Percentiles rank a stretch among this genome's conserved stretches.
phyloP scores from a whole-genome alignment of 1,139 yeast species.

The Protomyces inundatus region DNA sequence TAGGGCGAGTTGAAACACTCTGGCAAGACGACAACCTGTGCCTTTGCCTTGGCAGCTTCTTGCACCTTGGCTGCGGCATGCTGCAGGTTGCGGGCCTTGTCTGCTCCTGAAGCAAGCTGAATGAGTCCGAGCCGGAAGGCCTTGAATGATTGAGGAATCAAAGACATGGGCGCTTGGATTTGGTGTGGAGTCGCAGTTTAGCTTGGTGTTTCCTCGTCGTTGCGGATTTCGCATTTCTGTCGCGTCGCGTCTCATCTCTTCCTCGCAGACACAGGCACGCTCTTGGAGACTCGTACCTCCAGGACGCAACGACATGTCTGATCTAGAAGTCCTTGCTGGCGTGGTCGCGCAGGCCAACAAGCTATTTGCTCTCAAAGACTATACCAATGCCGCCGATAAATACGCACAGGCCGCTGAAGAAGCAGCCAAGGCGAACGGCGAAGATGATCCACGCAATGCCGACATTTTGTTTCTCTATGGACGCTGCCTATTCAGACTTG shows the following conservation, averaged over 20 bases:
- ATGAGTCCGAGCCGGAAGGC: slow-evolving; percentile 52
- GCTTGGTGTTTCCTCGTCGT: too few relatives aligned
- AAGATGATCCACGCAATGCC: slow-evolving; percentile 50
- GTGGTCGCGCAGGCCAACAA: slow-evolving; percentile 25
- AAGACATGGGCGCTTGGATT: not conserved
- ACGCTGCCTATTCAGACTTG: slow-evolving; percentile 70
- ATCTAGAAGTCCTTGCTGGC: not conserved
- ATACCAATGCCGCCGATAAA: slow-evolving; percentile 61
- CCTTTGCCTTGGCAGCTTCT: slow-evolving; percentile 49
- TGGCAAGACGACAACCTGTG: slow-evolving; percentile 59
- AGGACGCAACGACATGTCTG: not conserved
- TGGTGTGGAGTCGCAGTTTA: too few relatives aligned
- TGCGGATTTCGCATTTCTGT: not conserved
- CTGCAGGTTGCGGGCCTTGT: slow-evolving; percentile 56
- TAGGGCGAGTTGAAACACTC: slow-evolving; percentile 97
- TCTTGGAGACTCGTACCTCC: too few relatives aligned
- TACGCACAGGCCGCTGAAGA: slow-evolving; percentile 72
- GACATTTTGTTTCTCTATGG: slow-evolving; percentile 74
- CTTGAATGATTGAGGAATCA: slow-evolving; percentile 19
- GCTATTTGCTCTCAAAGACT: slow-evolving; percentile 38
- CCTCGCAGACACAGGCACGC: not conserved
- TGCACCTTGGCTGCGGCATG: slow-evolving; percentile 53
- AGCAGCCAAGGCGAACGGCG: slow-evolving; percentile 49
- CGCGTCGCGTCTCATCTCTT: not conserved
- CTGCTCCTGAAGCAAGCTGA: slow-evolving; percentile 70